These are phyloP conservation scores for Chloroidium sp. DNA, from an alignment of 163 green algal genomes.

Conservation along the genomic window DNA sequence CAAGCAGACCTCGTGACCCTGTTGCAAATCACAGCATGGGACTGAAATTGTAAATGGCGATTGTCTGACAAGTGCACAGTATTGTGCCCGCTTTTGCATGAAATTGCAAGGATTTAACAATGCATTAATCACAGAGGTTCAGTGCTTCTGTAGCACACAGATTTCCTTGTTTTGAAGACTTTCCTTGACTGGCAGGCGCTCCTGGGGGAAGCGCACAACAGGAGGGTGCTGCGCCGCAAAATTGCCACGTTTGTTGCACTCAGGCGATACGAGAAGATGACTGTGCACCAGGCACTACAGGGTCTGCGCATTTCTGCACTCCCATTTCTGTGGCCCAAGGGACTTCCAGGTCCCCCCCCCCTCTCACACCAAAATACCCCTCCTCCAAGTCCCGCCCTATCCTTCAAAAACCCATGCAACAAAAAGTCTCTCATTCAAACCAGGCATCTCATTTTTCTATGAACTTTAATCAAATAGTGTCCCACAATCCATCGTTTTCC, in stretches of 20 bases:
- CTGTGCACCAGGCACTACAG: conserved; percentile 40
- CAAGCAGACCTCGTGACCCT: too few relatives aligned
- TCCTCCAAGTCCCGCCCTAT: neutral
- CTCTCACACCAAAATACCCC: neutral
- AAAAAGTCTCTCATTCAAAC: neutral
- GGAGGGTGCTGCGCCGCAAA: conserved; percentile 23
- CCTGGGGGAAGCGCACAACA: conserved; percentile 37
- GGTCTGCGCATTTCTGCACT: conserved; percentile 34
- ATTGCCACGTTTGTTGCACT: conserved; percentile 48
- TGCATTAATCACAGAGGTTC: too few relatives aligned
- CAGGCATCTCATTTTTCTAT: neutral
- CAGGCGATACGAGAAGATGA: conserved; percentile 58
- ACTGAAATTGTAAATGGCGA: too few relatives aligned
- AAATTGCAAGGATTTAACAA: too few relatives aligned
- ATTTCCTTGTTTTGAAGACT: too few relatives aligned
- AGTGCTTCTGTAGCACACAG: too few relatives aligned
- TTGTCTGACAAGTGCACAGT: too few relatives aligned
- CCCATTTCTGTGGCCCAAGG: conserved; percentile 25
- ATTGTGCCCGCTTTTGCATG: too few relatives aligned
- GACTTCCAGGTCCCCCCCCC: neutral
- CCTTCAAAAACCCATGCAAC: neutral
- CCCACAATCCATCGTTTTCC: too few relatives aligned
- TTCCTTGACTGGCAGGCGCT: conserved; percentile 17
- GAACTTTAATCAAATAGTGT: neutral
- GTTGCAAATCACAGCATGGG: too few relatives aligned